A percentile compares a stretch with the other conserved stretches of the same genome.
These are phyloP conservation scores for Solanum sitiens DNA, from an alignment of 257 asterid species.

Conservation along the genomic window DNA sequence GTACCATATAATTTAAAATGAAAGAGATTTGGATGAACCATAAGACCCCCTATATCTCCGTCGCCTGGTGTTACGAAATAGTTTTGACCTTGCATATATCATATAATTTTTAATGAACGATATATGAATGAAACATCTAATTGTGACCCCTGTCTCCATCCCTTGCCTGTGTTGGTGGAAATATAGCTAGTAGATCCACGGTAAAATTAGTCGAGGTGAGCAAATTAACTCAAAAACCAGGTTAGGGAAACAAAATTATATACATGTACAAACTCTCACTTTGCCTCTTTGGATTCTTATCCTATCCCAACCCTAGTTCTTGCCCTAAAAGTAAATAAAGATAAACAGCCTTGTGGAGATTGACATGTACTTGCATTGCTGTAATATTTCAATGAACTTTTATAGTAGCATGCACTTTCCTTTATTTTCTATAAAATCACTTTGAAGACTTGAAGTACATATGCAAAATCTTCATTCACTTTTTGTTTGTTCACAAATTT, in stretches of 20 bases:
- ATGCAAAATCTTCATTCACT: not conserved
- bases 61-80: too few species aligned
- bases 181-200: not conserved
- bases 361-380: not conserved
- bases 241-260: not conserved
- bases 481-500: not conserved
- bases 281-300: not conserved
- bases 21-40: not conserved
- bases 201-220: not conserved
- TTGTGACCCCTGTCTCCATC: too few species aligned
- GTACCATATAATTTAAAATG: not conserved
- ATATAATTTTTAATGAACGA: too few species aligned
- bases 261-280: not conserved
- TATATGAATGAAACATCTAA: too few species aligned
- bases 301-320: not conserved
- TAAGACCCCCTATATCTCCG: not conserved
- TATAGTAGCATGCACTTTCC: not conserved
- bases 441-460: not conserved
- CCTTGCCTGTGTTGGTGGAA: not conserved
- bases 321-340: not conserved
- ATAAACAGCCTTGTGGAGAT: not conserved
- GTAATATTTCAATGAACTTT: not conserved
- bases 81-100: too few species aligned
- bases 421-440: not conserved
- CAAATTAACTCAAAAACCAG: not conserved